A percentile compares a stretch with the other conserved stretches of the same genome.
phyloP scores from a whole-genome alignment of 2,329 filamentous ascomycete species.

The Aureobasidium pullulans region DNA sequence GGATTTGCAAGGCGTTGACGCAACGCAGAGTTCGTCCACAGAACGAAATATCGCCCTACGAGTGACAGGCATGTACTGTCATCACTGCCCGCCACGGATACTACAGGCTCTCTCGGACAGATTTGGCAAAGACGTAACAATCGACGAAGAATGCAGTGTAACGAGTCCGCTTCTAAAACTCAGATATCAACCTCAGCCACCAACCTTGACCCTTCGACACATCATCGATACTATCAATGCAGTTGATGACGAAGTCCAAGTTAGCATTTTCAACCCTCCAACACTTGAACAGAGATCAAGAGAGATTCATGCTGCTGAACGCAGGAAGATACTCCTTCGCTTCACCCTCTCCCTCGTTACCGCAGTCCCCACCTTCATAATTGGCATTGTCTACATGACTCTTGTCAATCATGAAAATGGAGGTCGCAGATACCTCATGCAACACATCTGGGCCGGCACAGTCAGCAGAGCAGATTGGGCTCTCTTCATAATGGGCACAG shows the following conservation, averaged over 20 bases:
- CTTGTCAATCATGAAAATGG: slow-evolving; percentile 56
- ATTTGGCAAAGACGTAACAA: slow-evolving; percentile 43
- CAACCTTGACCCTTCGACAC: slow-evolving; percentile 64
- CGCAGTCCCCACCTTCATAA: slow-evolving; percentile 74
- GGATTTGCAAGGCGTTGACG: slow-evolving; percentile 13
- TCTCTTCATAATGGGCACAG: slow-evolving; percentile 73
- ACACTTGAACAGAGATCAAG: slow-evolving; percentile 76
- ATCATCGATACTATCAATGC: slow-evolving; percentile 62
- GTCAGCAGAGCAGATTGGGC: slow-evolving; percentile 72
- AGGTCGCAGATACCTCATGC: slow-evolving; percentile 59
- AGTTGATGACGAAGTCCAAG: slow-evolving; percentile 57
- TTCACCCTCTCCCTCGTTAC: slow-evolving; percentile 60
- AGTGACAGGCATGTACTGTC: slow-evolving; percentile 40
- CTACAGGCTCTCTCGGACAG: slow-evolving; percentile 44
- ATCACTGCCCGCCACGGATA: slow-evolving; percentile 44
- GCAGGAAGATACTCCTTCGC: slow-evolving; percentile 60
- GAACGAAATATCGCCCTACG: slow-evolving; percentile 29
- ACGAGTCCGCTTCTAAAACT: slow-evolving; percentile 62
- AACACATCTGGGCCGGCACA: slow-evolving; percentile 57
- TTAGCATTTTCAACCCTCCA: slow-evolving; percentile 69
- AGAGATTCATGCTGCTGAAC: slow-evolving; percentile 63
- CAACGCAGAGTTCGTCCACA: slow-evolving; percentile 15
- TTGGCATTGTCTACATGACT: slow-evolving; percentile 89
- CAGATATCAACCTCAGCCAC: slow-evolving; percentile 60
- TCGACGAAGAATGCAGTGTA: slow-evolving; percentile 50